Evolutionary conservation across 1,284 basidiomycete species (phyloP), one percentile per base, ranked within the genome.

Genomic region (Pseudozyma flocculosa): DNA sequence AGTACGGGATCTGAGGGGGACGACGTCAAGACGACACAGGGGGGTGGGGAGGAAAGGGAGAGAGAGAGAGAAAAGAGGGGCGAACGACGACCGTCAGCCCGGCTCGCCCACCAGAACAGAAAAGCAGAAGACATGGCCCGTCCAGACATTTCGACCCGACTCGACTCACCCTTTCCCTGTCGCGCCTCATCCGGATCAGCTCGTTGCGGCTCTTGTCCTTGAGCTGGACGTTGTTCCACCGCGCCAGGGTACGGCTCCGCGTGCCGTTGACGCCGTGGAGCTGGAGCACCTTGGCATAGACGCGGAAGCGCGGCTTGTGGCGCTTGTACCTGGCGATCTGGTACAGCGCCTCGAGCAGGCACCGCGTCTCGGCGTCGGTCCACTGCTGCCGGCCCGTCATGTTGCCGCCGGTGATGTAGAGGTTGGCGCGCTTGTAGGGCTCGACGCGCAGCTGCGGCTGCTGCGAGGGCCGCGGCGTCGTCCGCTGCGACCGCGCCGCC

Each of bases 121-220:
- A n/a, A n/a, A n/a, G n/a, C n/a, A n/a, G n/a, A n/a, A n/a, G n/a
- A n/a, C n/a, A n/a, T n/a, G n/a, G n/a, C n/a, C n/a, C n/a, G n/a
- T n/a, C n/a, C n/a, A n/a, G n/a, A n/a, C n/a, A n/a, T n/a, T n/a
- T n/a, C n/a, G n/a, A n/a, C n/a, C n/a, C n/a, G n/a, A n/a, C n/a
- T n/a, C n/a, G n/a, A n/a, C 26, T 30, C 22, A 48, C 37, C 45
- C 46, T 49, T n/a, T 41, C 13, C 4, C 54, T 48, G 17, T 61
- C 58, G 21, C 60, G 42, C 24, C 54, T 57, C 69, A 71, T 66
- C 40, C 67, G 42, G 7, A 57, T 45, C 37, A 71, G 40, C 49
- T 69, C 64, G 41, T 68, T 65, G n/a, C 68, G 37, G 22, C 54
- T 56, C 61, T 72, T 72, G 38, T 72, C 70, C 43, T 72, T 70